phyloP scores from a whole-genome alignment of 805 yeast genomes.

The Candida easanensis region DNA sequence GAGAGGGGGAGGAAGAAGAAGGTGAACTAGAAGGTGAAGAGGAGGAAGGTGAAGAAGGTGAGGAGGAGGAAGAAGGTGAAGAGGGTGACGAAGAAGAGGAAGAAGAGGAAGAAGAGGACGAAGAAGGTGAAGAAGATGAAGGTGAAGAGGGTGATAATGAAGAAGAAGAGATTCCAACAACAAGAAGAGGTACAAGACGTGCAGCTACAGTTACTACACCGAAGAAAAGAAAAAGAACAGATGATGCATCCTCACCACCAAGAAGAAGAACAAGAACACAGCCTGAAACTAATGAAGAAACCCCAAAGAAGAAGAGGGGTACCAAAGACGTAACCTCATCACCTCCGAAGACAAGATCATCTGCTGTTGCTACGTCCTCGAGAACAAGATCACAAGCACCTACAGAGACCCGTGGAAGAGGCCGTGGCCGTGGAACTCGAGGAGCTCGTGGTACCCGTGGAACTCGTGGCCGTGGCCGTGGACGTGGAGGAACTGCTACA shows the following conservation, averaged over 20 bases:
- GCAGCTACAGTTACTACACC: constrained; percentile 5
- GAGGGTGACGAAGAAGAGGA: constrained; percentile 1
- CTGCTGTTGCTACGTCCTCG: background rate
- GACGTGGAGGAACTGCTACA: background rate
- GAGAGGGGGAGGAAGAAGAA: constrained; percentile 11
- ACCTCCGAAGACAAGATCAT: background rate
- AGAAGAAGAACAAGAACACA: constrained; percentile 10
- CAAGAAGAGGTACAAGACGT: constrained; percentile 5
- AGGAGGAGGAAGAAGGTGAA: constrained; percentile 1
- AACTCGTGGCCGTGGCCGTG: background rate
- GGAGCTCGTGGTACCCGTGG: background rate
- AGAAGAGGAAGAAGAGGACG: background rate
- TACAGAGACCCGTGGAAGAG: background rate
- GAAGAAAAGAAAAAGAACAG: too few relatives aligned
- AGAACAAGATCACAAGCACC: background rate
- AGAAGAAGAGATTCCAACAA: constrained; percentile 2
- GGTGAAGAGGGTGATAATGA: constrained; percentile 14
- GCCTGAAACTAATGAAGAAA: background rate
- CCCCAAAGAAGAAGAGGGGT: constrained; percentile 2
- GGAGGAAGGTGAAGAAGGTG: background rate
- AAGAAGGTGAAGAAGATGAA: constrained; percentile 3
- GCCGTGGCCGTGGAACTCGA: background rate
- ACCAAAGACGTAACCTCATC: background rate
- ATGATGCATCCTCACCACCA: constrained; percentile 7
- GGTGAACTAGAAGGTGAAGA: constrained; percentile 16